Base-by-base conservation (phyloP, 495 filamentous ascomycete genomes). In the Poronia punctata region DNA sequence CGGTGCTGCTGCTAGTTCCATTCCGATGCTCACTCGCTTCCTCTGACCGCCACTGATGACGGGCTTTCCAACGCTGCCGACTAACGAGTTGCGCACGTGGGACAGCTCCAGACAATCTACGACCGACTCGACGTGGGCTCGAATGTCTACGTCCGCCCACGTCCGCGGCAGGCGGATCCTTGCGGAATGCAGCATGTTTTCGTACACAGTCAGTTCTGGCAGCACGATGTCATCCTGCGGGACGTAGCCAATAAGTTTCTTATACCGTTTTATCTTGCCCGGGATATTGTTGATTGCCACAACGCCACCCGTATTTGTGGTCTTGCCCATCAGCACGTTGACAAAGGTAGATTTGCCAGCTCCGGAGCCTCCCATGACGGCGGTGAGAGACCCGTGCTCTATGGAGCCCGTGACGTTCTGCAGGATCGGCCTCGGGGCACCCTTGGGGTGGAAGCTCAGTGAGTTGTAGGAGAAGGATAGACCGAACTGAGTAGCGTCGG, bases 1-100 rank as follows among this genome's bases (percentile, higher is more conserved):
- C 0, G 79, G 79, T n/a, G 75, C 76, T 11, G 78, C 77, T 1
- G 77, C 77, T 3, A 83, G 61, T 53, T 83, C 79, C 52, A 76
- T 68, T 0, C 69, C 67, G 39, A 76, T 75, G 48, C 67, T 74
- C 10, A 73, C 70, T 18, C 72, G 52, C 39, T 72, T 72, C 17
- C 66, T 56, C 38, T 67, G 67, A 5, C 71, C 71, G 35, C 71
- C 71, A 16, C 66, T 69, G 27, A 73, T 68, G 7, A 68, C 54
- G 1, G 68, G 66, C 35, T 61, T 62, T 10, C 60, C 64, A 1
- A 64, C 51, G 35, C 57, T 66, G 21, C 68, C 68, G 3, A 72
- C 67, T 2, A 64, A 34, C 5, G 60, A 67, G 34, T 70, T 38
- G 16, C 61, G 52, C 11, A 71, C 66, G 26, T 70, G 66, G 12